Evolutionary conservation across 768 basidiomycete genomes (phyloP).

Genomic region (Lactarius hengduanensis): DNA sequence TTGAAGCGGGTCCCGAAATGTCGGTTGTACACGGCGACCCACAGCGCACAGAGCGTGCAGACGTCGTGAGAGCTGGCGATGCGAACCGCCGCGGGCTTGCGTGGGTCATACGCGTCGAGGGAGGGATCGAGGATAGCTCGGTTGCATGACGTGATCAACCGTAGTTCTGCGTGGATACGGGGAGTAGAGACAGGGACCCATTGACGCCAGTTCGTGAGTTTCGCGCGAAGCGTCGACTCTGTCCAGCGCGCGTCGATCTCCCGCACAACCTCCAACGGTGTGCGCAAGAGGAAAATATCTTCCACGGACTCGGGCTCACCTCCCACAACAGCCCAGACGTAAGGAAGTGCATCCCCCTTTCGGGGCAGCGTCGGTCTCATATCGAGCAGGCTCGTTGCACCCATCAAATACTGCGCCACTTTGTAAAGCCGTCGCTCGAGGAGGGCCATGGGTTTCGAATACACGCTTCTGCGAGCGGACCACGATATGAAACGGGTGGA

Average conservation of each 20-base stretch:
- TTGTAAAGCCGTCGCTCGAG: constrained; percentile 20
- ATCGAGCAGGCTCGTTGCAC: constrained; percentile 19
- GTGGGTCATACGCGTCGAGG: constrained; percentile 24
- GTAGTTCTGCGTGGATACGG: constrained; percentile 24
- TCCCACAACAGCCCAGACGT: constrained; percentile 21
- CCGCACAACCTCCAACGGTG: constrained; percentile 20
- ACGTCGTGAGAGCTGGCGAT: constrained; percentile 26
- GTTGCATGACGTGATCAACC: constrained; percentile 24
- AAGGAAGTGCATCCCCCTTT: constrained; percentile 2
- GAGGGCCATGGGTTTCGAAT: constrained; percentile 14
- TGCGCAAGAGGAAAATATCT: constrained; percentile 23
- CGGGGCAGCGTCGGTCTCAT: constrained; percentile 15
- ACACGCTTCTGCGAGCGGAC: constrained; percentile 6
- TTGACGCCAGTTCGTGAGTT: constrained; percentile 7
- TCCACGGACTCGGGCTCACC: constrained; percentile 18
- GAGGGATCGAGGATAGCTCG: constrained; percentile 18
- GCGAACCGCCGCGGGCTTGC: constrained; percentile 19
- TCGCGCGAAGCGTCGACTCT: constrained; percentile 16
- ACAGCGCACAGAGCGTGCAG: constrained; percentile 23
- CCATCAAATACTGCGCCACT: constrained; percentile 26
- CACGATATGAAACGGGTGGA: constrained; percentile 23
- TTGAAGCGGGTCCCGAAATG: constrained; percentile 23
- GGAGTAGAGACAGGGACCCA: constrained; percentile 21
- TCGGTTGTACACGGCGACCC: constrained; percentile 25
- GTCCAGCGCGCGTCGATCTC: constrained; percentile 25